Evolutionary conservation across 176 grass and related monocot species (phyloP), one percentile per base, ranked within the genome.

Genomic region (Avena insularis): DNA sequence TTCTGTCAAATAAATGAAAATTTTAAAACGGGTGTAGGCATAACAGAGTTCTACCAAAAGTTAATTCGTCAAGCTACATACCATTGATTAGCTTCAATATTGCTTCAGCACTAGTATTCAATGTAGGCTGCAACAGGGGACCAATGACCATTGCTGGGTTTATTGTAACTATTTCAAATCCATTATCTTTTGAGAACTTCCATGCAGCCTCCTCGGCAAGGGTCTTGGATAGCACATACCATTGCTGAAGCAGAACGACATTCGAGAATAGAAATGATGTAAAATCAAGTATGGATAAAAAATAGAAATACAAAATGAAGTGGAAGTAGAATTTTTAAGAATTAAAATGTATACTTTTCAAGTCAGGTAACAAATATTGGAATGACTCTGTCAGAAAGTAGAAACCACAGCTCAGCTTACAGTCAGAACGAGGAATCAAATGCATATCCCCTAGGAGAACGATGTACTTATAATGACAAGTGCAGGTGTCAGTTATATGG

Each of bases 141-240:
- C 92, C 90, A 0, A 88, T 88, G 76, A 94, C 90, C 90, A 94
- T 92, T 83, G 81, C 23, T 71, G 92, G 92, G 45, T 94, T 94
- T 74, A 94, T 92, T 14, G 82, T 92, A 62, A 92, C 21, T 35
- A 94, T 83, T 49, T 91, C 82, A 6, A 90, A 33, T 35, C 77
- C 90, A 87, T 86, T 92, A 12, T 94, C 92, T 83, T 82, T 90
- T 50, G 92, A 77, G 65, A 92, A 90, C 77, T 90, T 88, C 90
- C 90, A 94, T 71, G 87, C 90, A 90, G 92, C 85, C 35, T 91
- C 65, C 68, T 94, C 92, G 23, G 90, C 87, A 78, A 92, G 86
- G 3, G 92, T 92, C 87, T 94, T 94, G 7, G 92, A 94, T 31
- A 92, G 59, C 40, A 86, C 78, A 83, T 94, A 94, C 90, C 92